Evolutionary conservation across 768 basidiomycete genomes (phyloP).

Genomic region (Gymnopilus dilepis): DNA sequence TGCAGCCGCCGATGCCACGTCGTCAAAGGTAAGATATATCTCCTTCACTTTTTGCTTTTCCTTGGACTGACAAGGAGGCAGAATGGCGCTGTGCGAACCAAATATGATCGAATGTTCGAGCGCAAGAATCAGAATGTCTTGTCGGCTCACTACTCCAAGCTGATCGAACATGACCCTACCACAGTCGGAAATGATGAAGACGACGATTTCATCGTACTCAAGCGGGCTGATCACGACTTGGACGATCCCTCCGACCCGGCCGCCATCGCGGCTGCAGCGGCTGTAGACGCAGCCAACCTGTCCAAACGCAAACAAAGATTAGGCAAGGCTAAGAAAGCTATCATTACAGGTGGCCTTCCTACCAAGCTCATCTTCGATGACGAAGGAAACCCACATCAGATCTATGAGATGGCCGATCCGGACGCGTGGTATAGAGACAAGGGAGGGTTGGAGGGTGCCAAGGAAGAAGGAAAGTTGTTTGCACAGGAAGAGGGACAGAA

Average conservation of each 20-base stretch:
- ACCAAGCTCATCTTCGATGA: slow-evolving; percentile 92
- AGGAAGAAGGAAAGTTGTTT: slow-evolving; percentile 70
- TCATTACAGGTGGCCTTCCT: slow-evolving; percentile 64
- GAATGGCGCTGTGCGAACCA: slow-evolving; percentile 71
- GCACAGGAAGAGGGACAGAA: slow-evolving; percentile 74
- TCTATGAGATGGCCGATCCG: slow-evolving; percentile 83
- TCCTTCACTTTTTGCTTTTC: background rate
- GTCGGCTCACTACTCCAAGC: slow-evolving; percentile 87
- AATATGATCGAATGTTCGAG: slow-evolving; percentile 98
- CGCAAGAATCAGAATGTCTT: slow-evolving; percentile 94
- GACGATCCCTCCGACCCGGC: slow-evolving; percentile 31
- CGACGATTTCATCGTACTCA: slow-evolving; percentile 94
- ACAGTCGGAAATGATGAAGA: slow-evolving; percentile 47
- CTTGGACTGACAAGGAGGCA: slow-evolving; percentile 17
- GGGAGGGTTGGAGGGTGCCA: slow-evolving; percentile 67
- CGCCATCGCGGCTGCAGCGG: slow-evolving; percentile 24
- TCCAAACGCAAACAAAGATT: slow-evolving; percentile 89
- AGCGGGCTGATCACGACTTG: slow-evolving; percentile 87
- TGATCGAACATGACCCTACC: slow-evolving; percentile 70
- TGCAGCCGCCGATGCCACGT: slow-evolving; percentile 27
- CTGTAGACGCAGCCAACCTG: slow-evolving; percentile 41
- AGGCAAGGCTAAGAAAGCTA: slow-evolving; percentile 72
- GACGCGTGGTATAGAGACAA: slow-evolving; percentile 72
- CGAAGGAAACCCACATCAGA: slow-evolving; percentile 76
- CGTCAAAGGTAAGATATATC: slow-evolving; percentile 44